Percentiles rank a stretch among this genome's conserved stretches.
Evolutionary conservation across 2,329 filamentous ascomycete species (phyloP).

Genomic region (Pochonia chlamydosporia): DNA sequence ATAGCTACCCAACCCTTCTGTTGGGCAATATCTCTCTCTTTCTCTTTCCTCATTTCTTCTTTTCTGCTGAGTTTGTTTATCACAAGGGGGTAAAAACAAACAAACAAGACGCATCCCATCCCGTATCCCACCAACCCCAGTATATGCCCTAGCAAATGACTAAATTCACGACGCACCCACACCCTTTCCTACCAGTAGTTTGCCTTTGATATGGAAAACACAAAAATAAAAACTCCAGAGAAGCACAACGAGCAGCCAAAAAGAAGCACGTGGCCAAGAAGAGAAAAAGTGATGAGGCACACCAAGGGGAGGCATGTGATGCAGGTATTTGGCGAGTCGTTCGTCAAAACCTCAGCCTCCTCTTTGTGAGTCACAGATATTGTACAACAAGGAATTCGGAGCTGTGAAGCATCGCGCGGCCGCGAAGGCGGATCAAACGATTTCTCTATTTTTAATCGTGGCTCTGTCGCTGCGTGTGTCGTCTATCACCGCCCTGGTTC

Average conservation of each 20-base stretch:
- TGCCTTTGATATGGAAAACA: neutral
- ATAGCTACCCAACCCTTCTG: neutral
- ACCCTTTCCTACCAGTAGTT: neutral
- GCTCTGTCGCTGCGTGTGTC: conserved; percentile 27
- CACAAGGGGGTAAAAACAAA: neutral
- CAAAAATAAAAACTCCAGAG: neutral
- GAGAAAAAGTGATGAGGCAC: neutral
- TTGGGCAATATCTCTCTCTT: neutral
- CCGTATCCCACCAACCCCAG: neutral
- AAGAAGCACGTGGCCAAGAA: neutral
- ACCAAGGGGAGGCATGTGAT: too few relatives aligned
- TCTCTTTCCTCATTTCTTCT: neutral
- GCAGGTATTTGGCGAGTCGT: neutral
- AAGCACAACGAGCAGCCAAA: neutral
- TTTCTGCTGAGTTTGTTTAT: neutral
- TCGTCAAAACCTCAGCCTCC: neutral
- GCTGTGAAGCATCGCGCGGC: neutral
- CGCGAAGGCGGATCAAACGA: neutral
- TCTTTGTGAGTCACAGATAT: conserved; percentile 1
- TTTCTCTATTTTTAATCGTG: conserved; percentile 19
- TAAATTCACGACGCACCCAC: neutral
- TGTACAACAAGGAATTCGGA: neutral
- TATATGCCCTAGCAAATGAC: neutral
- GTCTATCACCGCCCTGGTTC: conserved; percentile 35
- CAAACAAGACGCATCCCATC: neutral